phyloP scores from a whole-genome alignment of 1,284 basidiomycete genomes.

The Butyriboletus appendiculatus region DNA sequence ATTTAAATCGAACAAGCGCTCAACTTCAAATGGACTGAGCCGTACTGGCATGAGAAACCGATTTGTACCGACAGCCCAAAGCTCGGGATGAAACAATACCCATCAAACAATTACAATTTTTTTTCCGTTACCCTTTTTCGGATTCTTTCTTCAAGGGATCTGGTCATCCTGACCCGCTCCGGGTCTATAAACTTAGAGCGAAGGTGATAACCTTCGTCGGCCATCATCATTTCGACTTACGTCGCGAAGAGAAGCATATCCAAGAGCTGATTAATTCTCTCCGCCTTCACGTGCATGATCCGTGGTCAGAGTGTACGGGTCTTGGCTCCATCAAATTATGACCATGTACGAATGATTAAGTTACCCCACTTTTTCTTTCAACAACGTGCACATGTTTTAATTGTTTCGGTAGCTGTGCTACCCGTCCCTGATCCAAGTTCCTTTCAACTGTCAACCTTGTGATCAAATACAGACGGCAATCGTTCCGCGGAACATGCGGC shows the following conservation, averaged over 20 bases:
- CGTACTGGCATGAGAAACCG: conserved; percentile 23
- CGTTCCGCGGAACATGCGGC: background rate
- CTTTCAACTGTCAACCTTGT: background rate
- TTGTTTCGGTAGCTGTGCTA: background rate
- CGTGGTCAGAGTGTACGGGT: background rate
- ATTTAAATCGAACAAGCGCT: conserved; percentile 11
- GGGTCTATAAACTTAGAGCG: conserved; percentile 14
- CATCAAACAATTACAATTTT: background rate
- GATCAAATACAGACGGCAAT: background rate
- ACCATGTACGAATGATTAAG: background rate
- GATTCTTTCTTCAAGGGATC: conserved; percentile 22
- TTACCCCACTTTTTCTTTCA: background rate
- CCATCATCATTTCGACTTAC: conserved; percentile 18
- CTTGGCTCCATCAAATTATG: background rate
- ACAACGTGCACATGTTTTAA: background rate
- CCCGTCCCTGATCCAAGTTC: background rate
- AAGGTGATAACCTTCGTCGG: conserved; percentile 29
- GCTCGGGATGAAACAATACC: conserved; percentile 20
- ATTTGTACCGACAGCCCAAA: conserved; percentile 19
- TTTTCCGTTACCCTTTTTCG: background rate
- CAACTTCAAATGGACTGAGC: conserved; percentile 3
- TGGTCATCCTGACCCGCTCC: conserved; percentile 5
- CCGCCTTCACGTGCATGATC: background rate
- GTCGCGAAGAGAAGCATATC: conserved; percentile 17
- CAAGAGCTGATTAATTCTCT: background rate